Evolutionary conservation across 1,284 basidiomycete species (phyloP).

Genomic region (Golubevia pallescens): DNA sequence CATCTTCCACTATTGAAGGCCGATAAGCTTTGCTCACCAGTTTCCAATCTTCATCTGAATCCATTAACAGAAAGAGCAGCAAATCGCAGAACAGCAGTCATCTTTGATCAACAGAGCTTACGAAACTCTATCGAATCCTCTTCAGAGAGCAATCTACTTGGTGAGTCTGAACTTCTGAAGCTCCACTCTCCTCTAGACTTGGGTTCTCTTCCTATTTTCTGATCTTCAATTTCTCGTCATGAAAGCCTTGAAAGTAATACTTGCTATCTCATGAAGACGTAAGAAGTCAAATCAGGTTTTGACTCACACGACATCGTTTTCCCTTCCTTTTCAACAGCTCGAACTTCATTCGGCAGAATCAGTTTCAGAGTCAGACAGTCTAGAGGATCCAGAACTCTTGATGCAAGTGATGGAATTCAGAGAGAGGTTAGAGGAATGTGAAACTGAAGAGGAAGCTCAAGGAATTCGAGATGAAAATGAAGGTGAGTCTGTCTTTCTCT

Average conservation of each 20-base stretch:
- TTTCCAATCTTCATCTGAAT: neutral
- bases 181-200: too few species aligned
- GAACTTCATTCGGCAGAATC: conserved; percentile 22
- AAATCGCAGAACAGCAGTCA: conserved; percentile 49
- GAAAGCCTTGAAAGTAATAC: conserved; percentile 4
- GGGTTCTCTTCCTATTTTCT: neutral
- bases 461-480: conserved; percentile 32
- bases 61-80: conserved; percentile 39
- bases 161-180: conserved; percentile 9
- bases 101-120: conserved; percentile 58
- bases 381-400: conserved; percentile 51
- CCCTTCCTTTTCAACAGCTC: conserved; percentile 13
- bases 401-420: conserved; percentile 61
- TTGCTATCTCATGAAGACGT: neutral
- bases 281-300: neutral
- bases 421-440: conserved; percentile 45
- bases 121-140: conserved; percentile 50
- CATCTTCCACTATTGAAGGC: too few species aligned
- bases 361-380: conserved; percentile 35
- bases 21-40: too few species aligned
- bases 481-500: conserved; percentile 8
- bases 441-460: conserved; percentile 36
- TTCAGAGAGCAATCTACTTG: conserved; percentile 44
- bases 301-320: conserved; percentile 1
- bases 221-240: neutral